These are phyloP conservation scores for Euphorbia schlechtendalii DNA, from an alignment of 441 rosid species.

Conservation along the genomic window DNA sequence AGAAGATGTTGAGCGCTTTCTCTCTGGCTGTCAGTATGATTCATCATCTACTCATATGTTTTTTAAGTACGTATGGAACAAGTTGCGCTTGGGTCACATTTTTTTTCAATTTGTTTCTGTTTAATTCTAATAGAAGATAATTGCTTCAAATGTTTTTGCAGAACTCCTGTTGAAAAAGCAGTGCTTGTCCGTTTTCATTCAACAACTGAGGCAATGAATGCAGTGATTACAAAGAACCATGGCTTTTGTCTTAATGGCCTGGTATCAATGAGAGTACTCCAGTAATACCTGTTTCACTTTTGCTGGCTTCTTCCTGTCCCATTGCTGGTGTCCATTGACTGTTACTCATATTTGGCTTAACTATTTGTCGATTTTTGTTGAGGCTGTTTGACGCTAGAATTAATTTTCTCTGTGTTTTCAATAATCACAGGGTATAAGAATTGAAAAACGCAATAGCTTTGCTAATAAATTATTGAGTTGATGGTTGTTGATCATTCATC, in stretches of 20 bases:
- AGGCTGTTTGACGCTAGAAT: not conserved
- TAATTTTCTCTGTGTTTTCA: not conserved
- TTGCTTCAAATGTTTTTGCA: slow-evolving; percentile 25
- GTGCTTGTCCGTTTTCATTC: slow-evolving; percentile 52
- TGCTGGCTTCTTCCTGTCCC: not conserved
- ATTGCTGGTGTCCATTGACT: not conserved
- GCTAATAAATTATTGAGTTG: not conserved
- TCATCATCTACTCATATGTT: slow-evolving; percentile 39
- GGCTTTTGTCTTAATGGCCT: slow-evolving; percentile 57
- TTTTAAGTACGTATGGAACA: slow-evolving; percentile 32
- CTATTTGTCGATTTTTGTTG: not conserved
- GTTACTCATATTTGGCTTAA: not conserved
- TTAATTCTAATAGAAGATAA: not conserved
- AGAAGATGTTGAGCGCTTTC: slow-evolving; percentile 72
- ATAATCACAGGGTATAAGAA: not conserved
- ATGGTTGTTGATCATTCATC: not conserved
- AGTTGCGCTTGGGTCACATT: slow-evolving; percentile 1
- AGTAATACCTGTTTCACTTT: slow-evolving; percentile 27
- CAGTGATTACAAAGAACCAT: slow-evolving; percentile 54
- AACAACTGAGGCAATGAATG: slow-evolving; percentile 58
- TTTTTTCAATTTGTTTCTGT: not conserved
- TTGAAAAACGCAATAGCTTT: not conserved
- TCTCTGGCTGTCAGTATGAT: slow-evolving; percentile 59
- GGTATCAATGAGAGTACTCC: slow-evolving; percentile 62
- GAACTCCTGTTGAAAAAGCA: slow-evolving; percentile 32